A percentile compares a stretch with the other conserved stretches of the same genome.
Evolutionary conservation across 2,329 filamentous ascomycete genomes (phyloP).

Genomic region (Clathrospora elynae): DNA sequence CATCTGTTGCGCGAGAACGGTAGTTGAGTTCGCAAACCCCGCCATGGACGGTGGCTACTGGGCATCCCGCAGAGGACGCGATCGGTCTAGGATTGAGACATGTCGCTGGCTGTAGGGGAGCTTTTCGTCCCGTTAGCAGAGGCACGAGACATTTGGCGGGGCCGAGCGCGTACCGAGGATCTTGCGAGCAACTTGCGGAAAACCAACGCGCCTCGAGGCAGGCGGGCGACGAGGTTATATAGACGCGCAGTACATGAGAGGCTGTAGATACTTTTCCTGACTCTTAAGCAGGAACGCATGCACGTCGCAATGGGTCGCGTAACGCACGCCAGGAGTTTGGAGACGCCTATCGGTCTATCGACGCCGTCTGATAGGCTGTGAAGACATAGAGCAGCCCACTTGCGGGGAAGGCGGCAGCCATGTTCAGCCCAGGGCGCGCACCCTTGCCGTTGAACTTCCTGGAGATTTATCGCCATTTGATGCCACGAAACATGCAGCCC

Average conservation of each 20-base stretch:
- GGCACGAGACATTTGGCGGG: conserved; percentile 22
- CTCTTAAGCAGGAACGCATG: conserved; percentile 30
- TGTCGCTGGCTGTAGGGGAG: conserved; percentile 28
- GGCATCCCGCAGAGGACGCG: conserved; percentile 42
- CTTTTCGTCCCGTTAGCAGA: conserved; percentile 35
- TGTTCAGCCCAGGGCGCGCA: conserved; percentile 12
- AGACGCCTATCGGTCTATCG: conserved; percentile 18
- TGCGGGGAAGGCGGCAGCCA: conserved; percentile 15
- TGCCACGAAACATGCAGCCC: too few species aligned
- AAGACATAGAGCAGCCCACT: background rate
- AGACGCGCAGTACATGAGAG: conserved; percentile 23
- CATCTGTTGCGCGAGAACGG: conserved; percentile 24
- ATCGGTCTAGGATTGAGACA: conserved; percentile 38
- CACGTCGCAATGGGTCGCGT: conserved; percentile 19
- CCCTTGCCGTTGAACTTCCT: conserved; percentile 7
- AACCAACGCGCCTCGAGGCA: conserved; percentile 17
- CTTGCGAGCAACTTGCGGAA: conserved; percentile 27
- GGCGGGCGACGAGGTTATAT: conserved; percentile 23
- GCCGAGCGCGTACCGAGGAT: conserved; percentile 40
- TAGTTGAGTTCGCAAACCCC: conserved; percentile 36
- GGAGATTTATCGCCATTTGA: too few species aligned
- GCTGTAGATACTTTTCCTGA: conserved; percentile 34
- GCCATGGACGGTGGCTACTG: conserved; percentile 44
- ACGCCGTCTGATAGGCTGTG: conserved; percentile 22
- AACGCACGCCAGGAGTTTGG: conserved; percentile 30